Evolutionary conservation across 768 basidiomycete genomes (phyloP).

Genomic region (Lyophyllum decastes): DNA sequence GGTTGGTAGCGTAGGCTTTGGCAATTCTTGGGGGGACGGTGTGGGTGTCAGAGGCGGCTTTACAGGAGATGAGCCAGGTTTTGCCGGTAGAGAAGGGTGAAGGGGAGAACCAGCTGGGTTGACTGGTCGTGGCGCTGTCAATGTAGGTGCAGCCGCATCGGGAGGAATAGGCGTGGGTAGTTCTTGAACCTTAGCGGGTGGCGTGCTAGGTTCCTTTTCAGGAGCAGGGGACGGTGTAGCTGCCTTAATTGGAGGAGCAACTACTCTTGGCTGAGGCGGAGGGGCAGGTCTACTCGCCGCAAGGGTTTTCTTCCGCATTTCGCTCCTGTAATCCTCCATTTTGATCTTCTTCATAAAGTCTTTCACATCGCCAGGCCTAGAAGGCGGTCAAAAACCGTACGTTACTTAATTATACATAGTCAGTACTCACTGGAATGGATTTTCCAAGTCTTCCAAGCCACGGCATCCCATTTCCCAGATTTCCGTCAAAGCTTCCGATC

Average conservation of each 20-base stretch:
- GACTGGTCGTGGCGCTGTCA: conserved; percentile 31
- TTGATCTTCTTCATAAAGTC: conserved; percentile 75
- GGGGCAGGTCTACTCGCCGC: conserved; percentile 32
- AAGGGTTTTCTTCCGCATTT: conserved; percentile 45
- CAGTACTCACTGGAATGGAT: conserved; percentile 60
- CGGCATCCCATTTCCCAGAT: conserved; percentile 85
- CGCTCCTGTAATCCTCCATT: conserved; percentile 64
- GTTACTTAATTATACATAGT: background rate
- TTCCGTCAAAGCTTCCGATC: conserved; percentile 72
- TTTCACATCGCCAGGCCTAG: conserved; percentile 71
- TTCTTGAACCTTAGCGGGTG: conserved; percentile 11
- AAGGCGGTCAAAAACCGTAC: background rate
- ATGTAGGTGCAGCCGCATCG: conserved; percentile 14
- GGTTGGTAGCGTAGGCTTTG: conserved; percentile 25
- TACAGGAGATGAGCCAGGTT: conserved; percentile 49
- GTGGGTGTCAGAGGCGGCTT: conserved; percentile 17
- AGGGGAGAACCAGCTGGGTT: conserved; percentile 42
- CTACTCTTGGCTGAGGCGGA: too few species aligned
- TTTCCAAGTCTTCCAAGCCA: conserved; percentile 60
- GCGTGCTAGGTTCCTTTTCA: conserved; percentile 14
- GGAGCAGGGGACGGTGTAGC: conserved; percentile 17
- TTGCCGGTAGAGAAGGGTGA: conserved; percentile 73
- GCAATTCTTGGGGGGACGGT: conserved; percentile 23
- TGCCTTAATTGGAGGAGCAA: conserved; percentile 26
- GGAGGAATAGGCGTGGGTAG: conserved; percentile 16